phyloP scores from a whole-genome alignment of 768 basidiomycete species.

The Cystofilobasidium ferigula region DNA sequence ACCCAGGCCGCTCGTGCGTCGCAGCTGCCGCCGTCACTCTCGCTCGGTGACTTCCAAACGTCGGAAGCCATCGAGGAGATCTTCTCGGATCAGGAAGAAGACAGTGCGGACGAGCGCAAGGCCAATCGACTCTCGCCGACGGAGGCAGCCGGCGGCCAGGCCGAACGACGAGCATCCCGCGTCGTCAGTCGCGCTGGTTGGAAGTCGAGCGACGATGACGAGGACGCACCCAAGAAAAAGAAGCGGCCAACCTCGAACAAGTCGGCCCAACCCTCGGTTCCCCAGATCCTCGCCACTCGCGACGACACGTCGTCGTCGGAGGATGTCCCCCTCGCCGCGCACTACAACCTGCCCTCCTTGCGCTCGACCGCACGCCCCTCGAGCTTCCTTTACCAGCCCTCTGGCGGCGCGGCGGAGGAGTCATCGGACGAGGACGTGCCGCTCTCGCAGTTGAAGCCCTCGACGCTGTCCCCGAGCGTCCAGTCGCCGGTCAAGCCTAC shows the following conservation, averaged over 20 bases:
- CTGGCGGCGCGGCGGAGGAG: background rate
- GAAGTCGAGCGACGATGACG: constrained; percentile 18
- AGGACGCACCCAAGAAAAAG: constrained; percentile 1
- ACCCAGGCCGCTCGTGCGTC: background rate
- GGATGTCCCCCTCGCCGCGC: background rate
- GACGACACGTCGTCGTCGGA: background rate
- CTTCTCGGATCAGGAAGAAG: background rate
- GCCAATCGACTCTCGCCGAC: background rate
- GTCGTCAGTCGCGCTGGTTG: constrained; percentile 14
- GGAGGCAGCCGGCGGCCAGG: background rate
- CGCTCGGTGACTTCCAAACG: background rate
- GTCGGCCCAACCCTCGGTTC: background rate
- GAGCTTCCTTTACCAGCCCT: background rate
- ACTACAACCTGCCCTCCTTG: background rate
- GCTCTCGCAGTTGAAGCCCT: constrained; percentile 3
- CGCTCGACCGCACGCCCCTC: background rate
- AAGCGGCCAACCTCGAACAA: background rate
- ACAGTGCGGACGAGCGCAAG: background rate
- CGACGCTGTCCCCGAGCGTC: background rate
- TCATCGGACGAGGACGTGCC: constrained; percentile 21
- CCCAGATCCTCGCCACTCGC: background rate
- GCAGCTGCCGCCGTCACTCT: background rate
- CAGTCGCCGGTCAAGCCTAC: no score
- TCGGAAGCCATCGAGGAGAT: background rate
- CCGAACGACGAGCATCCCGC: background rate